phyloP scores from a whole-genome alignment of 2,329 filamentous ascomycete genomes.

The Cladosporium oxysporum region DNA sequence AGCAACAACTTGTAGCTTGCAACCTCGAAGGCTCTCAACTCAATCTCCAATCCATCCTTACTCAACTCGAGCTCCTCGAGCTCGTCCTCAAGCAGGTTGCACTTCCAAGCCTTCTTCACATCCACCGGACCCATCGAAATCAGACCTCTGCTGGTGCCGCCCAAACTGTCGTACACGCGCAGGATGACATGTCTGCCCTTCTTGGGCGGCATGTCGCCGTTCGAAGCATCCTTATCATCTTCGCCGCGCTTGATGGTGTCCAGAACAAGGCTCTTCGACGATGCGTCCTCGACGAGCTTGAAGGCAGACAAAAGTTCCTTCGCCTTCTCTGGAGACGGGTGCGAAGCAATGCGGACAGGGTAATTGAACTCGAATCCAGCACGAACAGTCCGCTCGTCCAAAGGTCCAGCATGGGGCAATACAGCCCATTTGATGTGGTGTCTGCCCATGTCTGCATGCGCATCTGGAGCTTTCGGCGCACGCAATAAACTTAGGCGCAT shows the following conservation, averaged over 20 bases:
- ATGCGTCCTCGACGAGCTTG: conserved; percentile 52
- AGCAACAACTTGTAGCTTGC: conserved; percentile 39
- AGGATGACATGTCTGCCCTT: conserved; percentile 78
- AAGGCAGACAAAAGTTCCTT: conserved; percentile 56
- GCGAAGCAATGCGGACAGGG: conserved; percentile 62
- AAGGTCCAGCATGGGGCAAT: conserved; percentile 73
- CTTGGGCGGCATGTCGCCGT: conserved; percentile 53
- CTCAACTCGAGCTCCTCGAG: conserved; percentile 63
- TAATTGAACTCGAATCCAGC: conserved; percentile 91
- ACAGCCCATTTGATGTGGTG: conserved; percentile 90
- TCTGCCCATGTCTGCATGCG: conserved; percentile 82
- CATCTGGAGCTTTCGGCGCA: conserved; percentile 89
- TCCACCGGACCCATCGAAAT: conserved; percentile 66
- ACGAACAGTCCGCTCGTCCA: conserved; percentile 73
- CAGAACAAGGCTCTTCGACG: conserved; percentile 61
- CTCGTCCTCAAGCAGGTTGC: conserved; percentile 88
- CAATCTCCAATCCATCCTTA: conserved; percentile 41
- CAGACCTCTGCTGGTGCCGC: conserved; percentile 73
- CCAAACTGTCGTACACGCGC: conserved; percentile 84
- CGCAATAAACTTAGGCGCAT: conserved; percentile 89
- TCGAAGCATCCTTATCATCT: conserved; percentile 56
- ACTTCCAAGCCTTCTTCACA: conserved; percentile 77
- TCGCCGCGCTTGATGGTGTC: conserved; percentile 88
- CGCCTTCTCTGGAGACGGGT: conserved; percentile 33
- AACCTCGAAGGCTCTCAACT: conserved; percentile 44